A percentile compares a stretch with the other conserved stretches of the same genome.
These are phyloP conservation scores for Penicillium steckii DNA, from an alignment of 495 filamentous ascomycete species.

Conservation along the genomic window DNA sequence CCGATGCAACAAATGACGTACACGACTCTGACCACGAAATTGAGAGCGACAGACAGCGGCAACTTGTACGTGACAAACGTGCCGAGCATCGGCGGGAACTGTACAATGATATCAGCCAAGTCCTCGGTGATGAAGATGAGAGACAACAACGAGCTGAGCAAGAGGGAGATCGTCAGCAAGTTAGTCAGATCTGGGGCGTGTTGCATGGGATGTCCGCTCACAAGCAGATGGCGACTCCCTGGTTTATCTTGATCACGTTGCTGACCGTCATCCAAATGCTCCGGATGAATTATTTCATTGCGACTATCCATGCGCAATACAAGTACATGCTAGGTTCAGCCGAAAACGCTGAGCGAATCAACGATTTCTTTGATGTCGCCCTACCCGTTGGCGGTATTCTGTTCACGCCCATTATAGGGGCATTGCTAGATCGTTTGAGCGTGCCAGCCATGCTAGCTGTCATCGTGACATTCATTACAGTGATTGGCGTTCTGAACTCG, in stretches of 20 bases:
- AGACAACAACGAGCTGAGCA: slow-evolving; percentile 47
- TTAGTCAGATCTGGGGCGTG: slow-evolving; percentile 68
- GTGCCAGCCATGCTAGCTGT: slow-evolving; percentile 67
- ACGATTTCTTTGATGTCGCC: slow-evolving; percentile 88
- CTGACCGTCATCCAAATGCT: slow-evolving; percentile 97
- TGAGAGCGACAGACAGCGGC: slow-evolving; percentile 41
- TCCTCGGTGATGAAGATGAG: slow-evolving; percentile 60
- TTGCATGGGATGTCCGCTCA: slow-evolving; percentile 72
- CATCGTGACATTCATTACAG: slow-evolving; percentile 72
- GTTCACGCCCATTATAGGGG: slow-evolving; percentile 82
- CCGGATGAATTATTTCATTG: slow-evolving; percentile 96
- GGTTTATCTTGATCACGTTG: slow-evolving; percentile 87
- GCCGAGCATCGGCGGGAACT: slow-evolving; percentile 61
- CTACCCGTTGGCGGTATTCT: slow-evolving; percentile 81
- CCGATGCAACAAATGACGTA: slow-evolving; percentile 40
- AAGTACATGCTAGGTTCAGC: slow-evolving; percentile 65
- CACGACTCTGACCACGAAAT: slow-evolving; percentile 63
- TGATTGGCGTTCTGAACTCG: slow-evolving; percentile 75
- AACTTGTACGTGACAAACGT: slow-evolving; percentile 55
- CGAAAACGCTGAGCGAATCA: slow-evolving; percentile 63
- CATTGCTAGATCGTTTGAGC: slow-evolving; percentile 66
- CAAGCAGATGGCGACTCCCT: slow-evolving; percentile 76
- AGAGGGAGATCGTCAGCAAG: slow-evolving; percentile 53
- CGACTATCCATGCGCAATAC: slow-evolving; percentile 85
- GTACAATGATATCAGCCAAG: slow-evolving; percentile 63